These are phyloP conservation scores for Saccharomycopsis fodiens DNA, from an alignment of 805 yeast species.

Conservation along the genomic window DNA sequence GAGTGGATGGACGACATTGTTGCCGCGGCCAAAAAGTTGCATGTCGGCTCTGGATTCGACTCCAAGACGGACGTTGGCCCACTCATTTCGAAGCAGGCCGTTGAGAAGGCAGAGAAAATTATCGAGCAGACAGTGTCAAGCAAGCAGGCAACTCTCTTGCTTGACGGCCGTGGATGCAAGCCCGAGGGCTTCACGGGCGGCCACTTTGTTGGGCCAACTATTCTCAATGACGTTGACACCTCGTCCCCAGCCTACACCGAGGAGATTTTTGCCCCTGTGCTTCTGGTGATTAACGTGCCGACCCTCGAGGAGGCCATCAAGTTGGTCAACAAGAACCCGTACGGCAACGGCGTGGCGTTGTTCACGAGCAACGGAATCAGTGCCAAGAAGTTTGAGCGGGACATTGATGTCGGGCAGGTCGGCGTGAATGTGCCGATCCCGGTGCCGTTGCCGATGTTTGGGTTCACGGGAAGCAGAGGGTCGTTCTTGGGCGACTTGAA, in stretches of 20 bases:
- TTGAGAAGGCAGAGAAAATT: conserved; percentile 46
- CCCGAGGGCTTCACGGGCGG: conserved; percentile 44
- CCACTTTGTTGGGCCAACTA: conserved; percentile 67
- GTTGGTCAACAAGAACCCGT: conserved; percentile 50
- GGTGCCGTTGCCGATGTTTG: conserved; percentile 75
- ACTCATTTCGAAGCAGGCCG: conserved; percentile 53
- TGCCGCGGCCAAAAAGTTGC: conserved; percentile 42
- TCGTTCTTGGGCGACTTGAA: conserved; percentile 74
- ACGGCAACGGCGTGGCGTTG: conserved; percentile 67
- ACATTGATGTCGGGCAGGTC: conserved; percentile 68
- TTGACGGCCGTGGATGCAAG: conserved; percentile 54
- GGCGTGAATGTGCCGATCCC: conserved; percentile 77
- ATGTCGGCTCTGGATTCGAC: conserved; percentile 62
- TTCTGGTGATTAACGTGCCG: conserved; percentile 52
- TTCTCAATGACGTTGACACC: conserved; percentile 51
- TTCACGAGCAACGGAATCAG: conserved; percentile 64
- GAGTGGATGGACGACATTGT: conserved; percentile 55
- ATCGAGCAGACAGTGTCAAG: conserved; percentile 42
- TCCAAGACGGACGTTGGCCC: conserved; percentile 62
- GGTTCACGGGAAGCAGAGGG: conserved; percentile 70
- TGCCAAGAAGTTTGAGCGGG: conserved; percentile 63
- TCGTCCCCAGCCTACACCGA: conserved; percentile 63
- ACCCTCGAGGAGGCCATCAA: conserved; percentile 67
- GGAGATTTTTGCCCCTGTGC: conserved; percentile 72
- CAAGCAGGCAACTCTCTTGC: conserved; percentile 51